Evolutionary conservation across 2,329 filamentous ascomycete species (phyloP), one percentile per base, ranked within the genome.

Genomic region (Tolypocladium album): DNA sequence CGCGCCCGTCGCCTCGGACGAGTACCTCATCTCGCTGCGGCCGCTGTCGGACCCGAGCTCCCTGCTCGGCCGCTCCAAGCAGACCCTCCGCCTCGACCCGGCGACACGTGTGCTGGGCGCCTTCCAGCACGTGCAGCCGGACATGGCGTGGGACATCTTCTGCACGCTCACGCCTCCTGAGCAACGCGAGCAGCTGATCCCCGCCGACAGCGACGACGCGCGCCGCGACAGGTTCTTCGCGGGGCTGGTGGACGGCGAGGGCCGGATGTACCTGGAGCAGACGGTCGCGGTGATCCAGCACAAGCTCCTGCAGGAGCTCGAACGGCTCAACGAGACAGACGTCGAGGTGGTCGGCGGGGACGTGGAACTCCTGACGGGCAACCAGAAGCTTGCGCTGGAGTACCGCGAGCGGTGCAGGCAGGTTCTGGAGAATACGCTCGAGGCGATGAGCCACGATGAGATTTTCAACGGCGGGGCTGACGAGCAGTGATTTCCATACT

Each of bases 1-100:
- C 0, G 43, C 62, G 0, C 66, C 68, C 6, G 60, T 58, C 15
- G 62, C 64, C 1, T 64, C 66, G 1, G 75, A 71, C 24, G 79
- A 82, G 62, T 82, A 80, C 61, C 73, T 85, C 61, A 76, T 86
- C 59, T 83, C 82, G 7, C 70, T 82, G 15, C 75, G 78, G 9
- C 78, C 82, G 1, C 70, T 83, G 47, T 64, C 65, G 17, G 70
- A 84, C 60, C 67, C 72, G 0, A 79, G 78, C 64, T 83, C 82
- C 0, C 65, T 80, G 13, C 74, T 80, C 2, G 80, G 75, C 4
- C 71, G 74, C 7, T 70, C 74, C 0, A 75, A 76, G 58, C 73
- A 77, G 58, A 64, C 67, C 7, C 68, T 74, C 4, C 64, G 68
- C n/a, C 64, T 73, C 7, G 60, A 68, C n/a, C 61, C 67, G 0